Percentiles rank a stretch among this genome's conserved stretches.
phyloP scores from a whole-genome alignment of 2,329 filamentous ascomycete genomes.

The Talaromyces marneffei region DNA sequence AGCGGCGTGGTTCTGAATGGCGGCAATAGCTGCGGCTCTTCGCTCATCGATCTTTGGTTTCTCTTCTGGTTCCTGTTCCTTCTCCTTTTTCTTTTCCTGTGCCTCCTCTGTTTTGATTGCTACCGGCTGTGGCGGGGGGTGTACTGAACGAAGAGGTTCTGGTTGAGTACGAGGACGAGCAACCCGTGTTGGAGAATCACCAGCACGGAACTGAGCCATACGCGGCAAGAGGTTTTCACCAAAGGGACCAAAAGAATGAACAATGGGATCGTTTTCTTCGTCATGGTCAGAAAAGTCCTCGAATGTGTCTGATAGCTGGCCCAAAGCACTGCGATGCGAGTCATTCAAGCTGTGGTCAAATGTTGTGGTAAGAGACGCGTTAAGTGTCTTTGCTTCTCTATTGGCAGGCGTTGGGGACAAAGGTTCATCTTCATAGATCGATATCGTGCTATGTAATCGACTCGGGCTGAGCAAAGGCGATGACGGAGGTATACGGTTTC shows the following conservation, averaged over 20 bases:
- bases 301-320: slow-evolving; percentile 31
- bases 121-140: slow-evolving; percentile 26
- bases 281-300: slow-evolving; percentile 72
- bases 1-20: slow-evolving; percentile 70
- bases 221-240: slow-evolving; percentile 78
- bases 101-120: slow-evolving; percentile 18
- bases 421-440: slow-evolving; percentile 67
- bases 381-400: slow-evolving; percentile 9
- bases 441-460: slow-evolving; percentile 41
- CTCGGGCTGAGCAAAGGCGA: slow-evolving; percentile 41
- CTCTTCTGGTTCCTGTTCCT: slow-evolving; percentile 22
- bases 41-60: slow-evolving; percentile 11
- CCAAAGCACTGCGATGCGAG: slow-evolving; percentile 29
- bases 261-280: slow-evolving; percentile 89
- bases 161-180: slow-evolving; percentile 28
- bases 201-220: slow-evolving; percentile 69
- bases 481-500: slow-evolving; percentile 38
- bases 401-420: slow-evolving; percentile 45
- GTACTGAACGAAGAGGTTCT: slow-evolving; percentile 31
- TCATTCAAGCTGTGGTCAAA: slow-evolving; percentile 16
- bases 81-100: slow-evolving; percentile 16
- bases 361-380: slow-evolving; percentile 30
- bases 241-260: slow-evolving; percentile 88
- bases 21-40: slow-evolving; percentile 10
- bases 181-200: slow-evolving; percentile 55